Conservation (phyloP, 495 filamentous ascomycete genomes). For the Echria macrotheca region DNA sequence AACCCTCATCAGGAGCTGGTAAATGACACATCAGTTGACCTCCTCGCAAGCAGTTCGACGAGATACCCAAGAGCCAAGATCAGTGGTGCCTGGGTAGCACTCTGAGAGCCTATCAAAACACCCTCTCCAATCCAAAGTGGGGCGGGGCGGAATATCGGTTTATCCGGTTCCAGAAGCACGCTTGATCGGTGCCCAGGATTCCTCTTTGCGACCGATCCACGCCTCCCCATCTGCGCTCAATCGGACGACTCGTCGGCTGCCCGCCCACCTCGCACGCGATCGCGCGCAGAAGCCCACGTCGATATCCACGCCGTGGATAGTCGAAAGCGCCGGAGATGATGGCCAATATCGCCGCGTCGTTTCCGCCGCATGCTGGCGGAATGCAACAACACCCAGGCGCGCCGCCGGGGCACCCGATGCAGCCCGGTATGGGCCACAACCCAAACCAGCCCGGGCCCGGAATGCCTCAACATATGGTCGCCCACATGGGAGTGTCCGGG, state of each 20-base stretch:
- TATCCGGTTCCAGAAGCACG: too few relatives aligned
- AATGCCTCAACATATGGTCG: constrained; percentile 65
- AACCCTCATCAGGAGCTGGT: too few relatives aligned
- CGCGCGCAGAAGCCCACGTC: constrained; percentile 30
- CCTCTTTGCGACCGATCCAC: constrained; percentile 13
- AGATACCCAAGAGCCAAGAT: too few relatives aligned
- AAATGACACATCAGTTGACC: too few relatives aligned
- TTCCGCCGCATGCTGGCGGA: constrained; percentile 61
- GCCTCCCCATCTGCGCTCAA: constrained; percentile 17
- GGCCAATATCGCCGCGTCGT: constrained; percentile 61
- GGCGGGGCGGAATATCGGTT: too few relatives aligned
- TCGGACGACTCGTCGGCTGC: constrained; percentile 3
- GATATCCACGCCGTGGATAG: constrained; percentile 49
- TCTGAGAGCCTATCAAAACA: too few relatives aligned
- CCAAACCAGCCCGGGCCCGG: constrained; percentile 64
- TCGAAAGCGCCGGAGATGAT: constrained; percentile 50
- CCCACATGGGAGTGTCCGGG: constrained; percentile 79
- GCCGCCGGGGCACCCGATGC: constrained; percentile 65
- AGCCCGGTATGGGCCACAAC: constrained; percentile 51
- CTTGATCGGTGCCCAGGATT: constrained; percentile 24
- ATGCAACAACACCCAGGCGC: constrained; percentile 70
- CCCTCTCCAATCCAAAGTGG: too few relatives aligned
- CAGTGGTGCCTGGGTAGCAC: too few relatives aligned
- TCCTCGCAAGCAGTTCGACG: too few relatives aligned
- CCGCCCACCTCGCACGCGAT: constrained; percentile 40